These are phyloP conservation scores for Solanum pinnatisectum DNA, from an alignment of 257 asterid genomes.

Conservation along the genomic window DNA sequence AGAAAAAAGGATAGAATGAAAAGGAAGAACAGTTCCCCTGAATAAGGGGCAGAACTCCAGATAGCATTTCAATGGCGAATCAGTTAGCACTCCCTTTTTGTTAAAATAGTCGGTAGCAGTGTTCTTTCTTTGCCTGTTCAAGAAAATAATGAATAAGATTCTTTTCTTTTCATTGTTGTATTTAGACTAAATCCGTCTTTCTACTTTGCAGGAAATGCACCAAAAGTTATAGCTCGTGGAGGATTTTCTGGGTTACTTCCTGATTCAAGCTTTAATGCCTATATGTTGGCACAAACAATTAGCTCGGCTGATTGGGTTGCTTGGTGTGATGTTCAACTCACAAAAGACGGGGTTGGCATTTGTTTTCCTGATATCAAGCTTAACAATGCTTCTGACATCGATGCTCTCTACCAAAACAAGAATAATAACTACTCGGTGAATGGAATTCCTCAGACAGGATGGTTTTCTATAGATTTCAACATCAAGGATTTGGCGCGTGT, in stretches of 20 bases:
- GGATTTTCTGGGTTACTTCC: slow-evolving; percentile 83
- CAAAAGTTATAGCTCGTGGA: slow-evolving; percentile 72
- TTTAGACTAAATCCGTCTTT: background rate
- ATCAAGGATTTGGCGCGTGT: slow-evolving; percentile 24
- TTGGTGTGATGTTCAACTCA: slow-evolving; percentile 90
- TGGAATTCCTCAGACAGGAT: slow-evolving; percentile 43
- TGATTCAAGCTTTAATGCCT: slow-evolving; percentile 55
- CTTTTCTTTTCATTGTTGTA: background rate
- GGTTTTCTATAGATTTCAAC: slow-evolving; percentile 57
- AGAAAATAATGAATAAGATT: background rate
- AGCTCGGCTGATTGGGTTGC: slow-evolving; percentile 21
- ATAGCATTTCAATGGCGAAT: background rate
- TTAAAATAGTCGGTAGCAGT: background rate
- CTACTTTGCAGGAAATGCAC: slow-evolving; percentile 47
- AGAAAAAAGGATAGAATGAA: background rate
- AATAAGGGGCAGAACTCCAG: background rate
- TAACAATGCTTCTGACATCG: slow-evolving; percentile 40
- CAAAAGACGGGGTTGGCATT: slow-evolving; percentile 67
- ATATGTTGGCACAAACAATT: slow-evolving; percentile 13
- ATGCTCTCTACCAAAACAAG: background rate
- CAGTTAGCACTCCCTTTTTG: background rate
- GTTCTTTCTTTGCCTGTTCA: background rate
- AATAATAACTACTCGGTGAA: slow-evolving; percentile 35
- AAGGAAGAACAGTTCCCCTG: background rate
- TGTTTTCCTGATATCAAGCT: slow-evolving; percentile 59